Evolutionary conservation across 2,329 filamentous ascomycete species (phyloP).

Genomic region (Ophiostoma sp.): DNA sequence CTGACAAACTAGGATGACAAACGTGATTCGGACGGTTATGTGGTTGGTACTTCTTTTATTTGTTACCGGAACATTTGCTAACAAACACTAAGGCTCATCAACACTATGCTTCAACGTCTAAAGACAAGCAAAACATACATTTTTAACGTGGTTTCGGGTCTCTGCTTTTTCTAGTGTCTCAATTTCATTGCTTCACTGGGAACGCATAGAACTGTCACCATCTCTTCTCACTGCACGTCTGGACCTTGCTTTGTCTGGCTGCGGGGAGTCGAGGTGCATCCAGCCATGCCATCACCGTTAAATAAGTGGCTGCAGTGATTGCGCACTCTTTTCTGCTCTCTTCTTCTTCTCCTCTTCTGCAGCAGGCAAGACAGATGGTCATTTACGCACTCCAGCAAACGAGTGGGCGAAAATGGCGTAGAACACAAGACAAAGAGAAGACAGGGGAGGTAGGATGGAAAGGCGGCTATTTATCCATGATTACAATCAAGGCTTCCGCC

Average conservation of each 20-base stretch:
- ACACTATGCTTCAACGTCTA: background rate
- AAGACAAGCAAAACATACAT: background rate
- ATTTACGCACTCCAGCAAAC: too few species aligned
- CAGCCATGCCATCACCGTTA: background rate
- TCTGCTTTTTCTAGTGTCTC: background rate
- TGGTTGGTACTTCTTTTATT: background rate
- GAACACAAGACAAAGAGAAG: too few species aligned
- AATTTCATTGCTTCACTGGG: background rate
- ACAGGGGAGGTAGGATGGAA: too few species aligned
- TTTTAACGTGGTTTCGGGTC: conserved; percentile 7
- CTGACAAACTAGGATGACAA: conserved; percentile 16
- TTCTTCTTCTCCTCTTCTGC: too few species aligned
- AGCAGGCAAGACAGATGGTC: too few species aligned
- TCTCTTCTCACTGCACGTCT: conserved; percentile 55
- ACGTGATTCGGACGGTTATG: background rate
- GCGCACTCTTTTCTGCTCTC: too few species aligned
- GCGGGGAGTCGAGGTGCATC: conserved; percentile 47
- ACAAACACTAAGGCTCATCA: background rate
- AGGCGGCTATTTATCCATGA: too few species aligned
- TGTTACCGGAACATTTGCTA: background rate
- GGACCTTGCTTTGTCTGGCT: conserved; percentile 46
- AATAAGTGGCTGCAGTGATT: too few species aligned
- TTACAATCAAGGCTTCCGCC: too few species aligned
- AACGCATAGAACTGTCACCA: conserved; percentile 29
- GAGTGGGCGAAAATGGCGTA: too few species aligned